Evolutionary conservation across 768 basidiomycete genomes (phyloP).

Genomic region (Podaxis sp.): DNA sequence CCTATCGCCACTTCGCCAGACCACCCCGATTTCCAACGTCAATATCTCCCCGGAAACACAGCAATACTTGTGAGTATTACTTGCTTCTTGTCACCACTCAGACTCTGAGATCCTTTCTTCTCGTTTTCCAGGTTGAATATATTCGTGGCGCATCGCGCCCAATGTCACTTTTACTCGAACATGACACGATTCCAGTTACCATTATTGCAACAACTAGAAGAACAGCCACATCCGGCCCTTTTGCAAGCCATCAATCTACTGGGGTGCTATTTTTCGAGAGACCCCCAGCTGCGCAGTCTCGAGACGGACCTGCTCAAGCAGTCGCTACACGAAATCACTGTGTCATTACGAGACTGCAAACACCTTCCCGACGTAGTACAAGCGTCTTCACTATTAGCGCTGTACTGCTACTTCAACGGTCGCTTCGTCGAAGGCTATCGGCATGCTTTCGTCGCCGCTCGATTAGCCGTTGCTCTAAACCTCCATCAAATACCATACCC

Average conservation of each 20-base stretch:
- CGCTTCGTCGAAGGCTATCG: conserved; percentile 60
- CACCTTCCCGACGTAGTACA: conserved; percentile 59
- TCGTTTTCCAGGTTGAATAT: conserved; percentile 43
- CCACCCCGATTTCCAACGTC: conserved; percentile 11
- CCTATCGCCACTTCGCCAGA: conserved; percentile 11
- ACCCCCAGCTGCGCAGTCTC: conserved; percentile 38
- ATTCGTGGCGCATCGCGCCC: conserved; percentile 56
- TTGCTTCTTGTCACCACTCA: not conserved
- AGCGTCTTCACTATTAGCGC: conserved; percentile 57
- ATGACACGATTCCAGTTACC: conserved; percentile 38
- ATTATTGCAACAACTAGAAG: conserved; percentile 2
- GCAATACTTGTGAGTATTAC: conserved; percentile 34
- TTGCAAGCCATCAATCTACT: conserved; percentile 63
- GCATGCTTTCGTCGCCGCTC: conserved; percentile 58
- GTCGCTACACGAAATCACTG: conserved; percentile 49
- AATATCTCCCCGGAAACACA: conserved; percentile 27
- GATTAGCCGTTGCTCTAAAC: conserved; percentile 61
- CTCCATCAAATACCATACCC: conserved; percentile 50
- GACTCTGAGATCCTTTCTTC: not conserved
- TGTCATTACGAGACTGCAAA: conserved; percentile 54
- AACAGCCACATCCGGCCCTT: conserved; percentile 53
- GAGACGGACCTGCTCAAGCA: conserved; percentile 50
- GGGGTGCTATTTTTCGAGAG: conserved; percentile 53
- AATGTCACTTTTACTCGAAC: conserved; percentile 57
- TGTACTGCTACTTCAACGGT: conserved; percentile 59